These are phyloP conservation scores for Penicillium hesseltinei DNA, from an alignment of 2,329 filamentous ascomycete genomes.

Conservation along the genomic window DNA sequence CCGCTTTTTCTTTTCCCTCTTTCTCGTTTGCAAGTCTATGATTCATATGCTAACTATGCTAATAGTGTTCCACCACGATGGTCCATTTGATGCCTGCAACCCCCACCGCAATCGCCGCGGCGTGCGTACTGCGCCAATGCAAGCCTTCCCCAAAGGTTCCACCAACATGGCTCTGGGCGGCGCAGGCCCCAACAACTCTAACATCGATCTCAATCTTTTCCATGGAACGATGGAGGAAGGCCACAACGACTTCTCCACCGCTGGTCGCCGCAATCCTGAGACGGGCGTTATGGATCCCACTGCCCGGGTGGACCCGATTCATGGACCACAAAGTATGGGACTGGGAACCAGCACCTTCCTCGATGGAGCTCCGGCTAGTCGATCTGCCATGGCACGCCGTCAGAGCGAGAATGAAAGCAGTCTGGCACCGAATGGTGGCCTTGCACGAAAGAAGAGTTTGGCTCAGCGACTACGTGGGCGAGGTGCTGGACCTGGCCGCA, in stretches of 20 bases:
- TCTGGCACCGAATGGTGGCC: conserved; percentile 55
- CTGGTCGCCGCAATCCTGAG: conserved; percentile 35
- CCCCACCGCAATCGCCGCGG: conserved; percentile 87
- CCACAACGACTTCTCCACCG: conserved; percentile 70
- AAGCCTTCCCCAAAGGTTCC: conserved; percentile 90
- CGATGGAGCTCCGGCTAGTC: conserved; percentile 85
- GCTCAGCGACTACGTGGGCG: conserved; percentile 86
- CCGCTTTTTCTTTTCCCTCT: not conserved
- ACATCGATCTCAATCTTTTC: conserved; percentile 82
- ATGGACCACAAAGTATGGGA: conserved; percentile 79
- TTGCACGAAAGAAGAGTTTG: conserved; percentile 90
- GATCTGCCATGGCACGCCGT: conserved; percentile 71
- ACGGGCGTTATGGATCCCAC: conserved; percentile 60
- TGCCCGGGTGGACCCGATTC: conserved; percentile 67
- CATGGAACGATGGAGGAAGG: conserved; percentile 84
- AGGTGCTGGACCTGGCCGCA: conserved; percentile 54
- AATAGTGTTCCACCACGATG: conserved; percentile 93
- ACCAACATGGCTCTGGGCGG: conserved; percentile 91
- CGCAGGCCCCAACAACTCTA: conserved; percentile 75
- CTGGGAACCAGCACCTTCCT: conserved; percentile 94
- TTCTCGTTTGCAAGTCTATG: not conserved
- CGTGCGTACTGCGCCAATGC: conserved; percentile 83
- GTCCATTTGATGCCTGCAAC: conserved; percentile 94
- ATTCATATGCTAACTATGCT: conserved; percentile 1
- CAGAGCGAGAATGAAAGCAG: conserved; percentile 64